Evolutionary conservation across 2,329 filamentous ascomycete species (phyloP).

Genomic region (Tolypocladium ophioglossoides): DNA sequence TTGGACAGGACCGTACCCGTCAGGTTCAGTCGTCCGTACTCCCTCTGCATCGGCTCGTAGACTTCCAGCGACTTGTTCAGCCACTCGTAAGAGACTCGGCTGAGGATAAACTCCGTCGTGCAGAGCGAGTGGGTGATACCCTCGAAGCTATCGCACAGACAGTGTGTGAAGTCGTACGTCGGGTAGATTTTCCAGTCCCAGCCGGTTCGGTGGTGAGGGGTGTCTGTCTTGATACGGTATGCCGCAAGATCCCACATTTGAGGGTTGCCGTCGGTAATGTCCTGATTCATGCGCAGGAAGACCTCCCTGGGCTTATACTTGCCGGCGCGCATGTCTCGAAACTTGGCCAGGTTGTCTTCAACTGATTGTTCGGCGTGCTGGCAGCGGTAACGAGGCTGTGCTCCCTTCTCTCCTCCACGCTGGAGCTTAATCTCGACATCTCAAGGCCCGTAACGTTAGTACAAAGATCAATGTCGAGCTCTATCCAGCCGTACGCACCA

Average conservation of each 20-base stretch:
- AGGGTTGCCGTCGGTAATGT: slow-evolving; percentile 72
- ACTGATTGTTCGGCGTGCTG: slow-evolving; percentile 63
- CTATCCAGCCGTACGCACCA: slow-evolving; percentile 42
- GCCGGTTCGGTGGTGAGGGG: slow-evolving; percentile 68
- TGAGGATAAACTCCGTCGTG: slow-evolving; percentile 83
- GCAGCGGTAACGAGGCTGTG: slow-evolving; percentile 67
- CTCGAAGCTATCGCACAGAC: slow-evolving; percentile 86
- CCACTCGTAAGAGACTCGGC: slow-evolving; percentile 83
- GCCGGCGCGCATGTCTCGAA: slow-evolving; percentile 82
- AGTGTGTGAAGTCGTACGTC: slow-evolving; percentile 88
- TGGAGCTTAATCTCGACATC: slow-evolving; percentile 78
- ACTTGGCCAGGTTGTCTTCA: slow-evolving; percentile 71
- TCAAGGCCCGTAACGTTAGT: not conserved
- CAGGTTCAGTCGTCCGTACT: slow-evolving; percentile 58
- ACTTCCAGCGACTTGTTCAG: slow-evolving; percentile 72
- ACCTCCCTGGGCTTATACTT: slow-evolving; percentile 80
- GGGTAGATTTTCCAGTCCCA: slow-evolving; percentile 87
- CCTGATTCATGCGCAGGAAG: slow-evolving; percentile 87
- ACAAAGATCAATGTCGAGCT: not conserved
- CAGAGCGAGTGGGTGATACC: slow-evolving; percentile 86
- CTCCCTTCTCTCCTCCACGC: slow-evolving; percentile 64
- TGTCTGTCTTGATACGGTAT: slow-evolving; percentile 67
- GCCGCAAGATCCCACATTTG: slow-evolving; percentile 96
- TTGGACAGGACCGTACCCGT: slow-evolving; percentile 82
- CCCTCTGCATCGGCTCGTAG: slow-evolving; percentile 89